Conservation (phyloP, 495 filamentous ascomycete species). For the Talaromyces stipitatus region DNA sequence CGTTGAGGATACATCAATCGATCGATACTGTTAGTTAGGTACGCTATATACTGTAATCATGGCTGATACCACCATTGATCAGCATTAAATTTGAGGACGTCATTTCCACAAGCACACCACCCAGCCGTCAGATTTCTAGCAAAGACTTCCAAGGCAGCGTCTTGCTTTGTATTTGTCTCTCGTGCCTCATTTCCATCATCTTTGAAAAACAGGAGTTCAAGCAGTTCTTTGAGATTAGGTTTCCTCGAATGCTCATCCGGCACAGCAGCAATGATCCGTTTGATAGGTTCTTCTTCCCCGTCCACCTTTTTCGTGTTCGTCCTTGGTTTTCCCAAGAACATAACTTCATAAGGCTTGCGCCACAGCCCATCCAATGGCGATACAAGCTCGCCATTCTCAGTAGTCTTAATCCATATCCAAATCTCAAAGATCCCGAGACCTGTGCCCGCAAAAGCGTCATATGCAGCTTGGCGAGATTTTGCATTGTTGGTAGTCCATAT, state of each 20-base stretch:
- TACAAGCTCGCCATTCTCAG: conserved; percentile 60
- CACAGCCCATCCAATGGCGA: conserved; percentile 58
- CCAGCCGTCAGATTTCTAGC: conserved; percentile 76
- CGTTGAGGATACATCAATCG: neutral
- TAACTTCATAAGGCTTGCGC: conserved; percentile 81
- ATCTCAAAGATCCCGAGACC: conserved; percentile 63
- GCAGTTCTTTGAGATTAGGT: conserved; percentile 56
- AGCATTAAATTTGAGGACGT: conserved; percentile 74
- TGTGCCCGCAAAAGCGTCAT: conserved; percentile 53
- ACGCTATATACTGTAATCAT: neutral
- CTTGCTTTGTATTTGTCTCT: conserved; percentile 18
- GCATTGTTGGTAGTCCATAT: conserved; percentile 87
- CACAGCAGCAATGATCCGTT: conserved; percentile 64
- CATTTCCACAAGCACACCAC: conserved; percentile 88
- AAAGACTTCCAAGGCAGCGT: conserved; percentile 77
- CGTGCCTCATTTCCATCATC: neutral
- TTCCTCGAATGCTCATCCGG: conserved; percentile 92
- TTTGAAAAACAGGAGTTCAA: conserved; percentile 42
- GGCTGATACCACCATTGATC: conserved; percentile 52
- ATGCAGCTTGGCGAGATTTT: conserved; percentile 49
- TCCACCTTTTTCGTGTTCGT: neutral
- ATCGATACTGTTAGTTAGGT: neutral
- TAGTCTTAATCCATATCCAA: conserved; percentile 91
- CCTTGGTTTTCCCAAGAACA: conserved; percentile 57
- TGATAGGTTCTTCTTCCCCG: conserved; percentile 11